These are phyloP conservation scores for Nakazawaea peltata DNA, from an alignment of 805 yeast species.

Conservation along the genomic window DNA sequence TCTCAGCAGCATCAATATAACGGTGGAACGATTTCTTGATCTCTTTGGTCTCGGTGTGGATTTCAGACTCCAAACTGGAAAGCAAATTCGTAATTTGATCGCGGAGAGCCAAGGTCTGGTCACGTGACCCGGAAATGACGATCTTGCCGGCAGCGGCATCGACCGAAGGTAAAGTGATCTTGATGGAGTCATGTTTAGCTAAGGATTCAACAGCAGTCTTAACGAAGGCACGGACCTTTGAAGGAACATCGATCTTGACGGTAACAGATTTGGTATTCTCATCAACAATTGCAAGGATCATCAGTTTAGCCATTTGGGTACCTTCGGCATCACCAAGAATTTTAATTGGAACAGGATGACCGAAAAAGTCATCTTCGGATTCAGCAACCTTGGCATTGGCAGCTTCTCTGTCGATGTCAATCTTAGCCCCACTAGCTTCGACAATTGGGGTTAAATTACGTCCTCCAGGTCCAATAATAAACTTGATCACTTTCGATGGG, in stretches of 20 bases:
- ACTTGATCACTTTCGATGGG: conserved; percentile 71
- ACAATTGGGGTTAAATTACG: conserved; percentile 72
- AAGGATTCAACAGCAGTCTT: conserved; percentile 22
- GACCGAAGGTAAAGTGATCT: conserved; percentile 24
- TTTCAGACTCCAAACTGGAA: conserved; percentile 32
- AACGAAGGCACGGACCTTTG: conserved; percentile 36
- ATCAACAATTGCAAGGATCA: conserved; percentile 64
- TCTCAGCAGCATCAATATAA: conserved; percentile 49
- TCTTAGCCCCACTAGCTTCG: conserved; percentile 55
- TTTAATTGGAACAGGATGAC: conserved; percentile 50
- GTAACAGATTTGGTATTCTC: conserved; percentile 60
- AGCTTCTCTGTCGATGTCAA: conserved; percentile 49
- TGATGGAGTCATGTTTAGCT: conserved; percentile 18
- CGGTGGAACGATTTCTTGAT: conserved; percentile 67
- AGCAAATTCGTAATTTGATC: conserved; percentile 38
- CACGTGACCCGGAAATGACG: conserved; percentile 64
- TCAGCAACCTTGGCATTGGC: conserved; percentile 18
- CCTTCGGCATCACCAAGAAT: conserved; percentile 85
- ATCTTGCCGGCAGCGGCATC: conserved; percentile 33
- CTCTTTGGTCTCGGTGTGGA: conserved; percentile 45
- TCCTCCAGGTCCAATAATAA: conserved; percentile 85
- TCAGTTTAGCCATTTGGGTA: conserved; percentile 61
- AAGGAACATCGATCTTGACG: conserved; percentile 32
- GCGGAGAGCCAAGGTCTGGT: conserved; percentile 48
- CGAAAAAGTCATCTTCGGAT: conserved; percentile 41